Base-by-base conservation (phyloP, 2,329 filamentous ascomycete species). In the Alternaria longipes region DNA sequence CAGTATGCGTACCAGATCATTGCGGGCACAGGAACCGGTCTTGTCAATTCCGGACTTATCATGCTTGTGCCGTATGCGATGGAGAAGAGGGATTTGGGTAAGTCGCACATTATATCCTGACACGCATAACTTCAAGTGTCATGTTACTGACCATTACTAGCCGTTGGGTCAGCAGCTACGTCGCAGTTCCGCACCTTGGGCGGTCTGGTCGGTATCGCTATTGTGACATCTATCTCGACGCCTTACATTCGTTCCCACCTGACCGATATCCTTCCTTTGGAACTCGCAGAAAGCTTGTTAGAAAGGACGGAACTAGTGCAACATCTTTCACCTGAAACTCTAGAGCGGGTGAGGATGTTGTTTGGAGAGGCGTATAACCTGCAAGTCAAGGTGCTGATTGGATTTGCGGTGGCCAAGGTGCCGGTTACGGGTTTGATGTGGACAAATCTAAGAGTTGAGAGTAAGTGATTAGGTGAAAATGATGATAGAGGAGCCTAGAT, bases 1-100 rank as follows among this genome's bases (percentile, higher is more conserved):
- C 65, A 63, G n/a, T 69, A 66, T 54, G 67, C 38, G 11, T 69
- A 22, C 38, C 63, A 69, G 26, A 53, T 63, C 24, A 46, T 69
- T 28, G 54, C 59, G 6, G 67, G 67, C 5, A 22, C 44, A 4
- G 67, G 67, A 4, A 36, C 64, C 8, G 67, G 67, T 6, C 53
- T 61, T 26, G 42, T 65, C 4, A 53, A 38, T 6, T 36, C 56
- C 2, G 51, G 53, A 5, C 24, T 65, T 14, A 60, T 66, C 18
- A 34, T 63, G 1, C 20, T 69, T 36, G 30, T 63, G 16, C 65
- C 65, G 16, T 50, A 52, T 16, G 45, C 36, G 14, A 54, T 68
- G 50, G 56, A 69, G 24, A 59, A 59, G n/a, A 18, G 52, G 34
- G 65, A 69, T 51, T 32, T 68, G n/a, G 64, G 64, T 65, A 51